phyloP scores from a whole-genome alignment of 2,329 filamentous ascomycete species.

The Bipolaris zeicola region DNA sequence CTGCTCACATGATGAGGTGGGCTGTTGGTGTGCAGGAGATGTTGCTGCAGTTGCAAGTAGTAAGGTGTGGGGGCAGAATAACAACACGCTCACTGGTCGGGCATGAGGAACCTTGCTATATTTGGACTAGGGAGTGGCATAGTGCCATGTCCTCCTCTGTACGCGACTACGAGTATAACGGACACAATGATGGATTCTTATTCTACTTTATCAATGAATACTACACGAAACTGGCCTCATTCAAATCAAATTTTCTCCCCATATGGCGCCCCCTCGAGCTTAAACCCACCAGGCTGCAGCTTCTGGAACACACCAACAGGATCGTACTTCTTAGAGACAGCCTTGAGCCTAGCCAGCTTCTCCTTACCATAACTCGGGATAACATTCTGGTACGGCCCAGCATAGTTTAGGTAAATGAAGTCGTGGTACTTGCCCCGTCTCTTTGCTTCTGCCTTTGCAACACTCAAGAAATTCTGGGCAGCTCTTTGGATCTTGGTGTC shows the following conservation, averaged over 20 bases:
- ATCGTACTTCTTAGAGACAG: constrained; percentile 28
- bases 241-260: constrained; percentile 1
- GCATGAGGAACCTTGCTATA: too few species aligned
- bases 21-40: neutral
- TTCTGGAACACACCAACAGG: constrained; percentile 28
- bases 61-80: neutral
- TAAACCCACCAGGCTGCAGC: constrained; percentile 28
- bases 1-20: neutral
- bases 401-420: constrained; percentile 54
- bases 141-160: neutral
- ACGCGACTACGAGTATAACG: neutral
- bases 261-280: constrained; percentile 25
- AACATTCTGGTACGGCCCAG: constrained; percentile 50
- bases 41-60: neutral
- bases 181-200: neutral
- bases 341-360: constrained; percentile 38
- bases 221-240: neutral
- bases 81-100: neutral
- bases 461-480: constrained; percentile 23
- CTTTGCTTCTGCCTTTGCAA: constrained; percentile 25
- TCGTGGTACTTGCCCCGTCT: constrained; percentile 17
- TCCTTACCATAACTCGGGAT: constrained; percentile 50
- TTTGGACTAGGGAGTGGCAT: neutral
- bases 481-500: constrained; percentile 12
- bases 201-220: too few species aligned